A percentile compares a stretch with the other conserved stretches of the same genome.
phyloP scores from a whole-genome alignment of 1,139 yeast genomes.

The Pichia norvegensis region DNA sequence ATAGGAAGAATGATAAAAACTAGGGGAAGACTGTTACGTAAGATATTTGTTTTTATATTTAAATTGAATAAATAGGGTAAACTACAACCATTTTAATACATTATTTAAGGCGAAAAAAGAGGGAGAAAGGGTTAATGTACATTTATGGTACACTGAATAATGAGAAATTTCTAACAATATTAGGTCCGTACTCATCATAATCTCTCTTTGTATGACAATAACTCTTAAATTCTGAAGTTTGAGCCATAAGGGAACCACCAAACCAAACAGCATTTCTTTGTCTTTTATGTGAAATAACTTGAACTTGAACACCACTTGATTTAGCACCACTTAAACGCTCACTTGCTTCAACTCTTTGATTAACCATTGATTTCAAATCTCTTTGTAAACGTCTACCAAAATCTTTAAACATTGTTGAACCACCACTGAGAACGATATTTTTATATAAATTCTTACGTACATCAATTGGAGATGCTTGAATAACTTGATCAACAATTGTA shows the following conservation, averaged over 20 bases:
- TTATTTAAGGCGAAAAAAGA: not conserved
- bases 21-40: too few relatives aligned
- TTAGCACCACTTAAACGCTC: slow-evolving; percentile 76
- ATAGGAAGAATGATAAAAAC: slow-evolving; percentile 4
- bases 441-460: slow-evolving; percentile 94
- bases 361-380: slow-evolving; percentile 81
- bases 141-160: slow-evolving; percentile 77
- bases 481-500: slow-evolving; percentile 86
- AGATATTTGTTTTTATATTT: not conserved
- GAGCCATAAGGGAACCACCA: slow-evolving; percentile 95
- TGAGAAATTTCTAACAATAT: slow-evolving; percentile 93
- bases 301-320: slow-evolving; percentile 93
- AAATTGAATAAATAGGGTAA: not conserved
- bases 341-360: slow-evolving; percentile 76
- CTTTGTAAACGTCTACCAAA: slow-evolving; percentile 96
- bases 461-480: slow-evolving; percentile 94
- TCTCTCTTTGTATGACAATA: slow-evolving; percentile 96
- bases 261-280: slow-evolving; percentile 99
- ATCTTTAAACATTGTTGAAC: slow-evolving; percentile 97
- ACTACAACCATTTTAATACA: not conserved
- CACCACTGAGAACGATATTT: slow-evolving; percentile 94
- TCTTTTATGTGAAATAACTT: slow-evolving; percentile 93
- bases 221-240: slow-evolving; percentile 92
- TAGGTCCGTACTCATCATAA: slow-evolving; percentile 96
- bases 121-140: not conserved